A percentile compares a stretch with the other conserved stretches of the same genome.
phyloP scores from a whole-genome alignment of 2,329 filamentous ascomycete species.

The Endoconidiophora polonica region DNA sequence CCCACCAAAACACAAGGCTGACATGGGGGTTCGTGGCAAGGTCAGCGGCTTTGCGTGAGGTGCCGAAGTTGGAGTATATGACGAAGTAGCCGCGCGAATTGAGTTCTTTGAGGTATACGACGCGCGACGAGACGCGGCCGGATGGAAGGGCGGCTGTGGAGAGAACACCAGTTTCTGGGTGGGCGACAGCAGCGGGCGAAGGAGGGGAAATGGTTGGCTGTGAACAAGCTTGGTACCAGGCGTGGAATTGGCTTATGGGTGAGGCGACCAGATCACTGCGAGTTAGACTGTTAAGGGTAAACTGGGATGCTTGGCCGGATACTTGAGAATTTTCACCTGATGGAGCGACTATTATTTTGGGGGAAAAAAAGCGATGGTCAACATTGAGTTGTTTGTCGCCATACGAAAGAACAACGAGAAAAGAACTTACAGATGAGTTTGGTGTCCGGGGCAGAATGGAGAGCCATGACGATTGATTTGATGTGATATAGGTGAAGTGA shows the following conservation, averaged over 20 bases:
- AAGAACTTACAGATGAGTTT: slow-evolving; percentile 13
- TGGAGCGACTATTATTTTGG: slow-evolving; percentile 37
- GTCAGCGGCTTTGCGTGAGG: slow-evolving; percentile 52
- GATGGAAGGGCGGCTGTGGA: slow-evolving; percentile 71
- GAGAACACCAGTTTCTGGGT: slow-evolving; percentile 78
- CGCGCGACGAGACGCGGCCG: slow-evolving; percentile 67
- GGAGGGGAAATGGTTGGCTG: slow-evolving; percentile 44
- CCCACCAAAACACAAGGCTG: slow-evolving; percentile 82
- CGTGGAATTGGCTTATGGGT: slow-evolving; percentile 72
- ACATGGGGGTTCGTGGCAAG: slow-evolving; percentile 60
- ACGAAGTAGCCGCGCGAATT: slow-evolving; percentile 54
- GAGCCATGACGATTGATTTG: slow-evolving; percentile 11
- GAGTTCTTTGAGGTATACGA: slow-evolving; percentile 92
- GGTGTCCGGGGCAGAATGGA: slow-evolving; percentile 9
- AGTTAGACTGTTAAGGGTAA: slow-evolving; percentile 45
- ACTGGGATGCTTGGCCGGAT: slow-evolving; percentile 56
- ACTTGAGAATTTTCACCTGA: slow-evolving; percentile 32
- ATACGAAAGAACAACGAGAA: neutral
- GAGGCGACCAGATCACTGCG: slow-evolving; percentile 40
- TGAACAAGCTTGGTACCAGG: slow-evolving; percentile 69
- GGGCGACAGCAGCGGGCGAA: slow-evolving; percentile 30
- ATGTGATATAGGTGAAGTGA: too few species aligned
- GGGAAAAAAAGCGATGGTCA: too few species aligned
- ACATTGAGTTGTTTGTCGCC: neutral
- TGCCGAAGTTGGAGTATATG: slow-evolving; percentile 84